Conservation (phyloP, 2,329 filamentous ascomycete species). For the Xylariales sp. region DNA sequence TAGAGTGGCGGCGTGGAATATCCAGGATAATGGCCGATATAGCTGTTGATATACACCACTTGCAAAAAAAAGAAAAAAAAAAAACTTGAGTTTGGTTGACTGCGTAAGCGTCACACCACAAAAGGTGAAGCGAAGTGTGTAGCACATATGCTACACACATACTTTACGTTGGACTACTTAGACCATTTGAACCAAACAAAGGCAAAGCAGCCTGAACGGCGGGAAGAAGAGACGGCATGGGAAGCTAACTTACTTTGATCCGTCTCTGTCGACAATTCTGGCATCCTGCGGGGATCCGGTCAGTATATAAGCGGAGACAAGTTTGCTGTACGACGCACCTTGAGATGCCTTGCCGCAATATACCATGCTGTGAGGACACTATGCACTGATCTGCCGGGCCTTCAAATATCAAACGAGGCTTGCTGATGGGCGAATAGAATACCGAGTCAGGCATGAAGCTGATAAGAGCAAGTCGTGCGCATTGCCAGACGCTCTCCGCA, state of each 20-base stretch:
- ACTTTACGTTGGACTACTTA: no score
- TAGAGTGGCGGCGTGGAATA: no score
- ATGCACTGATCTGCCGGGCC: slow-evolving; percentile 2
- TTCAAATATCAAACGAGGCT: slow-evolving; percentile 2
- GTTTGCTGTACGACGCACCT: slow-evolving; percentile 22
- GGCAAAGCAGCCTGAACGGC: no score
- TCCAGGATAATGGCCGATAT: no score
- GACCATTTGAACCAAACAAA: no score
- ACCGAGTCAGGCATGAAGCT: slow-evolving; percentile 12
- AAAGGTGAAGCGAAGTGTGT: no score
- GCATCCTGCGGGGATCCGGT: slow-evolving; percentile 25
- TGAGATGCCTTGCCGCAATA: slow-evolving; percentile 54
- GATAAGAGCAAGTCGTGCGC: slow-evolving; percentile 13
- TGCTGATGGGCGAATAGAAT: slow-evolving; percentile 10
- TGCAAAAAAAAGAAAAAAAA: no score
- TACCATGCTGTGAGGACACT: slow-evolving; percentile 36
- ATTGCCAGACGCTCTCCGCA: slow-evolving; percentile 18
- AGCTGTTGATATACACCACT: no score
- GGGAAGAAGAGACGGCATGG: slow-evolving; percentile 3
- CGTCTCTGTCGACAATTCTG: slow-evolving; percentile 48
- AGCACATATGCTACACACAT: no score
- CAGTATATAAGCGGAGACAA: neutral
- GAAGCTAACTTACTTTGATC: slow-evolving; percentile 43
- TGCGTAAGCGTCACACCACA: no score
- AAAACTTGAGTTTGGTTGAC: no score